These are phyloP conservation scores for Starmerella riodocensis DNA, from an alignment of 805 yeast genomes.

Conservation along the genomic window DNA sequence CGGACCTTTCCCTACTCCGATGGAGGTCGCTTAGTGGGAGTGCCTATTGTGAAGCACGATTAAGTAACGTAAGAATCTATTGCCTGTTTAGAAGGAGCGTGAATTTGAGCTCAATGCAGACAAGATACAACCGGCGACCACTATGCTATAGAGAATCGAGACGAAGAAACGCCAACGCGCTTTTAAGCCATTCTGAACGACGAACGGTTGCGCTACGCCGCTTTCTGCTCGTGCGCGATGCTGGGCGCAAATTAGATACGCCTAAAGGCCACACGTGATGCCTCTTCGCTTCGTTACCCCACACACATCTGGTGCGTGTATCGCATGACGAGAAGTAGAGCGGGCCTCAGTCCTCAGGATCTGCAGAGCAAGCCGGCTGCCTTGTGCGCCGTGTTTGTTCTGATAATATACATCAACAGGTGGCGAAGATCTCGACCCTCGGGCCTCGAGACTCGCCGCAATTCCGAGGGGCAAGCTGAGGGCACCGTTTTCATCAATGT, in stretches of 20 bases:
- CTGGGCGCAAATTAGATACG: background rate
- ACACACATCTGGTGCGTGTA: background rate
- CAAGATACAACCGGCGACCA: too few species aligned
- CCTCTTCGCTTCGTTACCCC: background rate
- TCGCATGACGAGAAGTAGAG: background rate
- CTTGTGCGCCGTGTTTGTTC: conserved; percentile 2
- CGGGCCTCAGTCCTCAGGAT: background rate
- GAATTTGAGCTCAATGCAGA: too few species aligned
- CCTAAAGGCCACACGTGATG: background rate
- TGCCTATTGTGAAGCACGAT: too few species aligned
- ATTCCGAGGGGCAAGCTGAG: background rate
- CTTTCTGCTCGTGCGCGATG: background rate
- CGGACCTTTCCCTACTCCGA: too few species aligned
- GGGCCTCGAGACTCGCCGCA: background rate
- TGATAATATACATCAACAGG: background rate
- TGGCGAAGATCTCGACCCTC: background rate
- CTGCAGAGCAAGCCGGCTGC: conserved; percentile 1
- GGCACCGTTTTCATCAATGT: too few species aligned
- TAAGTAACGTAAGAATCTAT: too few species aligned
- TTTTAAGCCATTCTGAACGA: too few species aligned
- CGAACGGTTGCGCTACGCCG: too few species aligned
- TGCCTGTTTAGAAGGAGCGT: too few species aligned
- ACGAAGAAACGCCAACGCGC: too few species aligned
- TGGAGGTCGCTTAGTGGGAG: too few species aligned
- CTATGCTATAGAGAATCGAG: too few species aligned